Conservation (phyloP, 208 protist genomes). For the Blechomonas ayalai region DNA sequence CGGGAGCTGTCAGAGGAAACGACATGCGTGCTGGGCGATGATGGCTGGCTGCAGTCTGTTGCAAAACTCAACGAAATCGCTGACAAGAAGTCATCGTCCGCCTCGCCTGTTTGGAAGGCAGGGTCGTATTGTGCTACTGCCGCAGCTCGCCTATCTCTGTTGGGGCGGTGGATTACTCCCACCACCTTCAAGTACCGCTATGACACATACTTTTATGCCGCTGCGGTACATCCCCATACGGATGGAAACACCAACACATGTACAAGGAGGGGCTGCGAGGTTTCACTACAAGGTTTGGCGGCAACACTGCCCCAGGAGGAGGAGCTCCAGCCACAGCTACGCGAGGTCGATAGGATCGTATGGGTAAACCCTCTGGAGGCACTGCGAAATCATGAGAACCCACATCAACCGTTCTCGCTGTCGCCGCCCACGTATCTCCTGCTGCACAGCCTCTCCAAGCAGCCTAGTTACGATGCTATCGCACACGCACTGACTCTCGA, state of each 20-base stretch:
- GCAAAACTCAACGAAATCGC: constrained; percentile 4
- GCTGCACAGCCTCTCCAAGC: constrained; percentile 22
- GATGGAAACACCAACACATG: too few species aligned
- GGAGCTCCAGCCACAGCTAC: constrained; percentile 14
- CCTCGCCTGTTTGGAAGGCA: neutral
- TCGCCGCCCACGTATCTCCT: constrained; percentile 41
- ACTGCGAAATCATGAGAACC: constrained; percentile 28
- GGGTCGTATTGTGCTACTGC: constrained; percentile 8
- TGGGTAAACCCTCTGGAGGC: constrained; percentile 43
- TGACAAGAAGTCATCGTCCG: too few species aligned
- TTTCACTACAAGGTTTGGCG: neutral
- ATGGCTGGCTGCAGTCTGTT: constrained; percentile 7
- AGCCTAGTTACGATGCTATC: constrained; percentile 10
- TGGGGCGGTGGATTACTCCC: constrained; percentile 52
- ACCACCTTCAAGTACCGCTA: constrained; percentile 31
- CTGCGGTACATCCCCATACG: constrained; percentile 4
- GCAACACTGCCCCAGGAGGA: constrained; percentile 16
- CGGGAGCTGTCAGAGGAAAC: constrained; percentile 52
- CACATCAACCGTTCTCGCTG: constrained; percentile 21
- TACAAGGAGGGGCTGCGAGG: too few species aligned
- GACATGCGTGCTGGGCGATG: constrained; percentile 19
- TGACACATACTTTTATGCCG: constrained; percentile 47
- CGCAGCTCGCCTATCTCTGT: constrained; percentile 10
- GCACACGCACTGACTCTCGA: neutral
- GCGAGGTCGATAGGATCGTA: constrained; percentile 31